Percentiles rank a stretch among this genome's conserved stretches.
phyloP scores from a whole-genome alignment of 768 basidiomycete species.

The Collybia sordida region DNA sequence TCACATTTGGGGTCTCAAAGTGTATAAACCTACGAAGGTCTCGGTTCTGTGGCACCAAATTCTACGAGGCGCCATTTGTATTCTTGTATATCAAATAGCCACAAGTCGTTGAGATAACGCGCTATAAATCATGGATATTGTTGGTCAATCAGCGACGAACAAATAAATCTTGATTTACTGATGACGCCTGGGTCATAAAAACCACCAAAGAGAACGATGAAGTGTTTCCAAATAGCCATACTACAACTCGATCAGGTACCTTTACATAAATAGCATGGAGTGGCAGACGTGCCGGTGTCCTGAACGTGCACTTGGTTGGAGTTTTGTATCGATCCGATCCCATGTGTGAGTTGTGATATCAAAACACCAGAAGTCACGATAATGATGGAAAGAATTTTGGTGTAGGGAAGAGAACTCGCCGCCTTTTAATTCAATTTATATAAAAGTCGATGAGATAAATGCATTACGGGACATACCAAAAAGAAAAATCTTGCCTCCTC shows the following conservation, averaged over 20 bases:
- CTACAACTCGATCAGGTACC: slow-evolving; percentile 30
- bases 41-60: slow-evolving; percentile 65
- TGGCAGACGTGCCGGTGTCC: slow-evolving; percentile 67
- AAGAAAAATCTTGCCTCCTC: slow-evolving; percentile 85
- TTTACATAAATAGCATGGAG: background rate
- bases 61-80: slow-evolving; percentile 84
- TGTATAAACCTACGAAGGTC: slow-evolving; percentile 60
- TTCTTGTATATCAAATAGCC: slow-evolving; percentile 84
- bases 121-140: slow-evolving; percentile 37
- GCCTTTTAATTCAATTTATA: slow-evolving; percentile 33
- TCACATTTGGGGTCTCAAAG: background rate
- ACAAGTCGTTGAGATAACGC: slow-evolving; percentile 79
- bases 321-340: slow-evolving; percentile 88
- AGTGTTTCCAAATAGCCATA: slow-evolving; percentile 90
- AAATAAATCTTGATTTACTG: slow-evolving; percentile 42
- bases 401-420: slow-evolving; percentile 86
- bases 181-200: slow-evolving; percentile 86
- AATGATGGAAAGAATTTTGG: slow-evolving; percentile 86
- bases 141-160: background rate
- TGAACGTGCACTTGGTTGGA: slow-evolving; percentile 75
- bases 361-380: slow-evolving; percentile 88
- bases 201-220: slow-evolving; percentile 84
- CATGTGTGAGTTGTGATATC: slow-evolving; percentile 76
- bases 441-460: background rate
- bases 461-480: slow-evolving; percentile 50